Base-by-base conservation (phyloP, 2,329 filamentous ascomycete species). In the Sporothrix sp. region DNA sequence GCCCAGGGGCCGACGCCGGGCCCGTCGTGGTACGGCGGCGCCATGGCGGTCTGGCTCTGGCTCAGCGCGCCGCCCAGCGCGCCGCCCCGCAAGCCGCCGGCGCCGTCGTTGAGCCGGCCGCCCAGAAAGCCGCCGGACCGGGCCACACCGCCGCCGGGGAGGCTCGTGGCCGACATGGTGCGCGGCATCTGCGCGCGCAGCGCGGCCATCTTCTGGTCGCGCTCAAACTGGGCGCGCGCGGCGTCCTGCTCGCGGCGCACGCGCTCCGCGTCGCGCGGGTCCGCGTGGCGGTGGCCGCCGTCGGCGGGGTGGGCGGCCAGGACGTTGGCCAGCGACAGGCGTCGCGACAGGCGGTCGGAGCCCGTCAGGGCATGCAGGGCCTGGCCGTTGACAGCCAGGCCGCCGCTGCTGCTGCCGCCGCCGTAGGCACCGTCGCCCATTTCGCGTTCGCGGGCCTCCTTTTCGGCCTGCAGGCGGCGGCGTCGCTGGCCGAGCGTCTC, bases 401-500 rank as follows among this genome's bases (percentile, higher is more conserved):
- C 45, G 16, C 49, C 28, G 33, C n/a, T n/a, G n/a, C n/a, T n/a
- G n/a, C n/a, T n/a, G 23, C 50, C 45, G 16, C 49, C 28, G 33
- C 14, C 50, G 48, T 64, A 63, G 33, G 66, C 62, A 37, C 67
- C 69, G 25, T 28, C 6, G 7, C 43, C 32, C 63, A 78, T 76
- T 56, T 77, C 76, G 37, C 72, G 68, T 54, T 78, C 75, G 25
- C 78, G 75, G 7, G 82, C 82, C 64, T 85, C 82, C 23, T 73
- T 72, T 60, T 83, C 80, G 7, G 81, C 80, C 62, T 89, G 85
- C 2, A 93, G 71, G 23, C 87, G 78, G 25, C 79, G 80, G 1
- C 85, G 81, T 10, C 87, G 81, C 63, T 91, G 85, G 9, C 85
- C 87, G 0, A 93, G 71, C 0, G 87, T 91, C 62, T 93, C 87